Percentiles rank a stretch among this genome's conserved stretches.
These are phyloP conservation scores for Colletotrichum sp. DNA, from an alignment of 2,329 filamentous ascomycete genomes.

Conservation along the genomic window DNA sequence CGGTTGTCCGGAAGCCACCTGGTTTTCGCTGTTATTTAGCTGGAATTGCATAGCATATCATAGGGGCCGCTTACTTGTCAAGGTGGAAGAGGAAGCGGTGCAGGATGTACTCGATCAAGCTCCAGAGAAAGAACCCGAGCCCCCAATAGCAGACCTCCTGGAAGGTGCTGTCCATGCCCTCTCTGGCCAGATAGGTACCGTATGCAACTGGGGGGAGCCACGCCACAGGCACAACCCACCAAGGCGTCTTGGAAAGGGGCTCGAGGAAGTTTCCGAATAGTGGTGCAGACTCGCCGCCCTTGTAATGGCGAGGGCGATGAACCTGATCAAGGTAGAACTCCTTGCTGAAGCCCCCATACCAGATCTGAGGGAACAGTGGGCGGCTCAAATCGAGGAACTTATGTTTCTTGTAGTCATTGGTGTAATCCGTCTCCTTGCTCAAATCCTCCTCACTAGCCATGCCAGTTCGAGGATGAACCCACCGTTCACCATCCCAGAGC, in stretches of 20 bases:
- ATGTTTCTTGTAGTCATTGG: slow-evolving; percentile 81
- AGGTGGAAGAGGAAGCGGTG: slow-evolving; percentile 95
- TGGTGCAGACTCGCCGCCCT: slow-evolving; percentile 88
- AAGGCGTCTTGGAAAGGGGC: slow-evolving; percentile 92
- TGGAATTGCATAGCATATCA: not conserved
- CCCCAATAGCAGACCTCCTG: slow-evolving; percentile 67
- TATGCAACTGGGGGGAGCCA: slow-evolving; percentile 86
- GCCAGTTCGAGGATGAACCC: slow-evolving; percentile 72
- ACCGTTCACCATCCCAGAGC: slow-evolving; percentile 22
- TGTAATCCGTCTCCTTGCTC: slow-evolving; percentile 80
- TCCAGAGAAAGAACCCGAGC: slow-evolving; percentile 81
- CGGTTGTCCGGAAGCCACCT: slow-evolving; percentile 92
- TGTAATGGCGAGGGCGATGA: slow-evolving; percentile 94
- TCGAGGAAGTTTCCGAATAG: slow-evolving; percentile 99
- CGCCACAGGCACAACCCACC: slow-evolving; percentile 84
- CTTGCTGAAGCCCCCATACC: slow-evolving; percentile 86
- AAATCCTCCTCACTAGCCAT: slow-evolving; percentile 91
- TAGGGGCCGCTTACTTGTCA: slow-evolving; percentile 71
- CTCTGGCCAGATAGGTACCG: slow-evolving; percentile 68
- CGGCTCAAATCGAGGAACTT: slow-evolving; percentile 91
- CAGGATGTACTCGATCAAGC: slow-evolving; percentile 84
- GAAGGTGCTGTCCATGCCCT: slow-evolving; percentile 59
- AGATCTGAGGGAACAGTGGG: slow-evolving; percentile 87
- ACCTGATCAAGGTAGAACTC: slow-evolving; percentile 98
- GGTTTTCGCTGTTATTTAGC: slow-evolving; percentile 31